Evolutionary conservation across 169 alveolate genomes (phyloP).

Genomic region (Perkinsus chesapeaki): DNA sequence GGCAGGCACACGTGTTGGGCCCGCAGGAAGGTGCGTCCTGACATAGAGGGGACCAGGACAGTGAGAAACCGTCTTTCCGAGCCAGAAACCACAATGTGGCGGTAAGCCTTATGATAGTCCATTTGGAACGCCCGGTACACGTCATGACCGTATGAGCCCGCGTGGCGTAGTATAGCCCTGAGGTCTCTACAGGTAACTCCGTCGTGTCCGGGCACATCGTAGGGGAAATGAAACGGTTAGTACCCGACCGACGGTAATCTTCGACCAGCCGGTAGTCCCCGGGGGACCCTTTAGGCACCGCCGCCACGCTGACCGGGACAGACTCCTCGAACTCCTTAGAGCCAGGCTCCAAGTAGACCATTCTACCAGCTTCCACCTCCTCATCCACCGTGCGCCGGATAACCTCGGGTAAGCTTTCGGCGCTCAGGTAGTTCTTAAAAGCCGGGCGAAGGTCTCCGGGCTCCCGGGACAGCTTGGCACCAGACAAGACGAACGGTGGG

Average conservation of each 20-base stretch:
- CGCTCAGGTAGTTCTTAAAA: not conserved
- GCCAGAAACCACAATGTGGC: not conserved
- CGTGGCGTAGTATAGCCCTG: not conserved
- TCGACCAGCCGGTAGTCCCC: not conserved
- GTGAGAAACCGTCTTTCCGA: not conserved
- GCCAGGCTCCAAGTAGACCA: not conserved
- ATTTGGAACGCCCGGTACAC: not conserved
- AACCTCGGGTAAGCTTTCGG: not conserved
- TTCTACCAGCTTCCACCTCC: not conserved
- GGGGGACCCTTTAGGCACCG: not conserved
- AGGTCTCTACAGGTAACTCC: not conserved
- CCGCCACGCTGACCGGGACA: not conserved
- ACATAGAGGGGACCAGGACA: not conserved
- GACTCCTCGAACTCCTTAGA: not conserved
- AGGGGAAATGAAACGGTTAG: not conserved
- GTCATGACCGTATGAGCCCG: not conserved
- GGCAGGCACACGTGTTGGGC: not conserved
- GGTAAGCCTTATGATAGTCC: not conserved
- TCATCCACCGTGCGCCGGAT: not conserved
- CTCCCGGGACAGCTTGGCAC: not conserved
- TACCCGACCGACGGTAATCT: not conserved
- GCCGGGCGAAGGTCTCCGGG: not conserved
- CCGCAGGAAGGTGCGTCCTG: not conserved
- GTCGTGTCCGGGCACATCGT: not conserved
- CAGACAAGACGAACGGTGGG: not conserved